These are phyloP conservation scores for Beta vulgaris DNA, from an alignment of 148 eudicot species.

Conservation along the genomic window DNA sequence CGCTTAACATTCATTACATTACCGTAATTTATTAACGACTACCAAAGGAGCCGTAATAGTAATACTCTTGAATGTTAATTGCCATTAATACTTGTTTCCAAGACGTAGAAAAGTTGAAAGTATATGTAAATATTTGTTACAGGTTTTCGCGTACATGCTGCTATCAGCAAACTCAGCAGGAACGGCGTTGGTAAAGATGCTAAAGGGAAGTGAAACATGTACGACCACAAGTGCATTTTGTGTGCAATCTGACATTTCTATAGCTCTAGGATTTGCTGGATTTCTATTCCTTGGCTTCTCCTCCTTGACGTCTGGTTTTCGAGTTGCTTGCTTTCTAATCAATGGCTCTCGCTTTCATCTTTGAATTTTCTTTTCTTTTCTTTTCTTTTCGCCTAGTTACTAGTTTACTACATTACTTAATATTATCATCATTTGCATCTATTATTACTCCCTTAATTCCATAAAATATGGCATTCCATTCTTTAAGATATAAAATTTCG, in stretches of 20 bases:
- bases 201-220: constrained; percentile 56
- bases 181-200: constrained; percentile 50
- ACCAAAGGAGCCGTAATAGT: too few species aligned
- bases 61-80: too few species aligned
- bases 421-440: neutral
- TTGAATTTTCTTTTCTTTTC: constrained; percentile 7
- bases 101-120: too few species aligned
- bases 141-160: constrained; percentile 73
- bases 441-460: neutral
- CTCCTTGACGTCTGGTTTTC: constrained; percentile 72
- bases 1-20: too few species aligned
- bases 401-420: neutral
- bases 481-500: neutral
- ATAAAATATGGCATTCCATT: neutral
- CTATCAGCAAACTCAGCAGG: constrained; percentile 76
- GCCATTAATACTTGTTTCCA: too few species aligned
- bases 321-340: constrained; percentile 63
- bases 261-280: constrained; percentile 76
- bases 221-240: constrained; percentile 50
- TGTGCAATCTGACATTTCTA: constrained; percentile 64
- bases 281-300: constrained; percentile 62
- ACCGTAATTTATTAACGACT: too few species aligned
- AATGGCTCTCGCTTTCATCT: constrained; percentile 74
- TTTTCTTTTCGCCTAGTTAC: neutral
- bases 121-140: constrained; percentile 4